These are phyloP conservation scores for Didymella pinodella DNA, from an alignment of 2,329 filamentous ascomycete genomes.

Conservation along the genomic window DNA sequence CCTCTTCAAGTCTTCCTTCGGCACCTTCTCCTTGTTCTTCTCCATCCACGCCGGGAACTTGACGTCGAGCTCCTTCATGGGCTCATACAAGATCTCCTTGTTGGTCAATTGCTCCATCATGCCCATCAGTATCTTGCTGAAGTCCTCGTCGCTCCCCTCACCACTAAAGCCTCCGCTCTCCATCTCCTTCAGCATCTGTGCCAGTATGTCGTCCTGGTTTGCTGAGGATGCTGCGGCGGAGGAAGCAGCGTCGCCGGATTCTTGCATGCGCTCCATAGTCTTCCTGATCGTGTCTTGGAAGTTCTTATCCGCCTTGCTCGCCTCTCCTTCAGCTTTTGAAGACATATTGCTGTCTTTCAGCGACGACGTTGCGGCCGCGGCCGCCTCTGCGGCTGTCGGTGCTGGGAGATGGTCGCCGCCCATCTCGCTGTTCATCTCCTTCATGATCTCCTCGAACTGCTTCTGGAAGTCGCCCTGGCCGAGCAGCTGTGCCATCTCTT, in stretches of 20 bases:
- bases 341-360: constrained; percentile 19
- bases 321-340: constrained; percentile 13
- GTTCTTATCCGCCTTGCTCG: constrained; percentile 64
- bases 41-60: constrained; percentile 92
- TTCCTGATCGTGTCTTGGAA: constrained; percentile 93
- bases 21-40: constrained; percentile 72
- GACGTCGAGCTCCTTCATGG: constrained; percentile 94
- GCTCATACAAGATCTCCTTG: constrained; percentile 97
- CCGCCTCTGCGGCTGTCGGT: constrained; percentile 21
- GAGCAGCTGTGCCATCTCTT: constrained; percentile 85
- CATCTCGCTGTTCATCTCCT: constrained; percentile 64
- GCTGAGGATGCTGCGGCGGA: constrained; percentile 72
- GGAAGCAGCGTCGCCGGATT: constrained; percentile 83
- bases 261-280: constrained; percentile 96
- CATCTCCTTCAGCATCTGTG: constrained; percentile 92
- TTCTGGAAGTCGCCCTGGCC: constrained; percentile 76
- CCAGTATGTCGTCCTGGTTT: constrained; percentile 75
- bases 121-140: constrained; percentile 92
- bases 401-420: constrained; percentile 32
- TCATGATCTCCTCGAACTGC: constrained; percentile 80
- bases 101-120: constrained; percentile 99
- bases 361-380: constrained; percentile 42
- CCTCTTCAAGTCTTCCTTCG: constrained; percentile 74
- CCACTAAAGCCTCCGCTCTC: constrained; percentile 66
- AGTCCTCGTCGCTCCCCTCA: constrained; percentile 76